Conservation (phyloP, 805 yeast genomes). For the Suhomyces sp. region DNA sequence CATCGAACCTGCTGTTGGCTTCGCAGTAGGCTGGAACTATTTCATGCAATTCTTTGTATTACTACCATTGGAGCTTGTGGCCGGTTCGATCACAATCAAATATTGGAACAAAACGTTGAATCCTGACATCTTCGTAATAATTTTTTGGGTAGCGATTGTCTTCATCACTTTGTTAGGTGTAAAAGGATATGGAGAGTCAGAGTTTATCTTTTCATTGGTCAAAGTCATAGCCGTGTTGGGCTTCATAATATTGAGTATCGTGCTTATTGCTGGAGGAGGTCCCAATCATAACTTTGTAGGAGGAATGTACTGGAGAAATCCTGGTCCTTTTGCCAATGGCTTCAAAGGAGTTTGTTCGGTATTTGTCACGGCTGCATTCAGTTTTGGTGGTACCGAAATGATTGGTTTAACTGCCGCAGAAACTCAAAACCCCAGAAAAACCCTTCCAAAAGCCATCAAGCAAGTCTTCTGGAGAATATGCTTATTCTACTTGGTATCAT, state of each 20-base stretch:
- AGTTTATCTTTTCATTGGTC: constrained; percentile 46
- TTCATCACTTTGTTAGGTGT: constrained; percentile 51
- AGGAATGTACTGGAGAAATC: constrained; percentile 47
- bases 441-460: constrained; percentile 38
- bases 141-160: constrained; percentile 48
- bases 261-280: constrained; percentile 51
- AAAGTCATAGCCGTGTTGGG: constrained; percentile 50
- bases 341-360: constrained; percentile 38
- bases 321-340: constrained; percentile 54
- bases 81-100: constrained; percentile 55
- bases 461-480: constrained; percentile 42
- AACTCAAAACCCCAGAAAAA: constrained; percentile 31
- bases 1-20: constrained; percentile 55
- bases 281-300: constrained; percentile 49
- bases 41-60: constrained; percentile 55
- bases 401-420: constrained; percentile 42
- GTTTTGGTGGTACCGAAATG: constrained; percentile 39
- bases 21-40: constrained; percentile 54
- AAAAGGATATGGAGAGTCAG: constrained; percentile 55
- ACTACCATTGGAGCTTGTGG: constrained; percentile 59
- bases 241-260: constrained; percentile 45
- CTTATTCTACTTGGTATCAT: constrained; percentile 31
- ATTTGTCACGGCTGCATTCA: constrained; percentile 40
- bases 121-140: constrained; percentile 59
- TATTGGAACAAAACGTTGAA: constrained; percentile 54